Base-by-base conservation (phyloP, 2,329 filamentous ascomycete species). In the Ophiostoma populinum region DNA sequence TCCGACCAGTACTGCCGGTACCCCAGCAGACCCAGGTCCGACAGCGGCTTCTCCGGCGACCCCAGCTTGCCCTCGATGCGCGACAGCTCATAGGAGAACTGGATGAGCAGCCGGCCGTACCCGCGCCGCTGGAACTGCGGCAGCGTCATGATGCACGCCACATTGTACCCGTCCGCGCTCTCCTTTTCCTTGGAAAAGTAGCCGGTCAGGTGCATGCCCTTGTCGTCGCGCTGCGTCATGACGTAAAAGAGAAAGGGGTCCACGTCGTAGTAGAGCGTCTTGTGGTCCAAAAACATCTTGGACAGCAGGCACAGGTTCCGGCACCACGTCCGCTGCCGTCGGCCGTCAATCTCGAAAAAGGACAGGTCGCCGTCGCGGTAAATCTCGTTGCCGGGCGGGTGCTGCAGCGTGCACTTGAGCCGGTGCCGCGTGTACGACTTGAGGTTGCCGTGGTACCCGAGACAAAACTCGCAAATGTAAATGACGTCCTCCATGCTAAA, bases 131-230 rank as follows among this genome's bases (percentile, higher is more conserved):
- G 90, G 47, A 92, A 95, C 52, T 98, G 92, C 0, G 90, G 90
- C 4, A 98, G 64, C 0, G 90, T 98, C 40, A 98, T 63, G 52
- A 98, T 98, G 68, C 92, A 98, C 5, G 90, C 92, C 21, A 98
- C 78, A 51, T 98, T 98, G 67, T 95, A 98, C 20, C 81, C 83
- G 48, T 98, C 92, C 0, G 85, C 85, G 25, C 80, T 87, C 55
- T 98, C 90, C 47, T 98, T 98, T 55, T 98, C 90, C 53, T 98
- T 98, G 37, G 81, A 92, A 55, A 98, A 98, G 52, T 94, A 98
- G n/a, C 90, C 90, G n/a, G 98, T 81, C 33, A 98, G 70, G 50
- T 95, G 90, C 48, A 80, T 90, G 11, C 90, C 90, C 47, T 85
- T 77, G 33, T 92, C 83, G 43, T 86, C 81, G 45, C 80, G 75